Evolutionary conservation across 352 stramenopile species (phyloP).

Genomic region (Discostella stelligera): DNA sequence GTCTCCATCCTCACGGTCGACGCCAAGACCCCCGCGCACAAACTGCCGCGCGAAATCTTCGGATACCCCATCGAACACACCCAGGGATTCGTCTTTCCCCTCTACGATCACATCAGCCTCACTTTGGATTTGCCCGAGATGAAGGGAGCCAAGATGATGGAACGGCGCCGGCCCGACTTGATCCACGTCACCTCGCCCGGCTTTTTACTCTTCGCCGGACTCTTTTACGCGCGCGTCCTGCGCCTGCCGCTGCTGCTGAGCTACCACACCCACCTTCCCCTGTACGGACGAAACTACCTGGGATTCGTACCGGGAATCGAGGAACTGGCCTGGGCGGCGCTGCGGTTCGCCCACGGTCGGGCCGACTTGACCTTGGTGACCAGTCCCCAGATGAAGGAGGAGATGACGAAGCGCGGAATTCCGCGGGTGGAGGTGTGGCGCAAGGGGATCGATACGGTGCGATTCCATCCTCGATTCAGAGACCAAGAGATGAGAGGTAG

Average conservation of each 20-base stretch:
- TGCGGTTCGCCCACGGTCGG: conserved; percentile 74
- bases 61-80: conserved; percentile 80
- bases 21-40: conserved; percentile 52
- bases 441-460: conserved; percentile 80
- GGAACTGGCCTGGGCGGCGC: conserved; percentile 68
- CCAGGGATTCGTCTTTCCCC: conserved; percentile 83
- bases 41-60: conserved; percentile 69
- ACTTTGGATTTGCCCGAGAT: conserved; percentile 83
- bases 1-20: conserved; percentile 85
- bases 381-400: conserved; percentile 82
- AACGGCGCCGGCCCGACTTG: conserved; percentile 83
- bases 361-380: conserved; percentile 86
- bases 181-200: conserved; percentile 86
- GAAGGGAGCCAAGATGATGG: conserved; percentile 77
- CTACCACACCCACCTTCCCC: conserved; percentile 87
- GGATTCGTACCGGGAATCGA: conserved; percentile 77
- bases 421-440: conserved; percentile 78
- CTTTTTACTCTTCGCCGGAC: conserved; percentile 67
- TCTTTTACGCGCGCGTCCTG: conserved; percentile 70
- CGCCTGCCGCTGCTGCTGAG: conserved; percentile 68
- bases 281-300: conserved; percentile 82
- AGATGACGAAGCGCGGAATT: conserved; percentile 80
- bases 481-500: conserved; percentile 55
- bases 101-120: conserved; percentile 84
- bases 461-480: conserved; percentile 83